A percentile compares a stretch with the other conserved stretches of the same genome.
These are phyloP conservation scores for Penicillium sp. DNA, from an alignment of 2,329 filamentous ascomycete species.

Conservation along the genomic window DNA sequence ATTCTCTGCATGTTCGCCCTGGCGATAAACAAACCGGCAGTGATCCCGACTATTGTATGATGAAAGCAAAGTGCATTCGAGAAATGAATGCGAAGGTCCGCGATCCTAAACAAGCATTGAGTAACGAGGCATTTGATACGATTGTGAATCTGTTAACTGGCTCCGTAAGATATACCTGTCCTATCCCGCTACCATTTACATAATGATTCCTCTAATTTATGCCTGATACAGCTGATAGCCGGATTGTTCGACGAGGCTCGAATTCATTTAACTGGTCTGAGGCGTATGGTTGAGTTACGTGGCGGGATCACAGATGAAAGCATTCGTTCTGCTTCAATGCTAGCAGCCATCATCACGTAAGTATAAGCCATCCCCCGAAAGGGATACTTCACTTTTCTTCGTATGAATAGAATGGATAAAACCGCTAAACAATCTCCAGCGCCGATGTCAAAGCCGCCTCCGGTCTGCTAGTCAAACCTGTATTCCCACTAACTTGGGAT, in stretches of 20 bases:
- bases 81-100: slow-evolving; percentile 39
- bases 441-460: slow-evolving; percentile 41
- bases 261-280: slow-evolving; percentile 44
- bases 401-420: too few relatives aligned
- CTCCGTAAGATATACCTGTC: slow-evolving; percentile 40
- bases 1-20: slow-evolving; percentile 21
- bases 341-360: slow-evolving; percentile 36
- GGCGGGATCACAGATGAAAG: slow-evolving; percentile 35
- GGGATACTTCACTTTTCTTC: too few relatives aligned
- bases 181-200: too few relatives aligned
- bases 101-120: slow-evolving; percentile 32
- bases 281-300: slow-evolving; percentile 42
- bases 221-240: slow-evolving; percentile 34
- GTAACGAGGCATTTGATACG: slow-evolving; percentile 41
- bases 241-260: slow-evolving; percentile 44
- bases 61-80: slow-evolving; percentile 42
- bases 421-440: slow-evolving; percentile 18
- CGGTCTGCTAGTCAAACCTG: slow-evolving; percentile 38
- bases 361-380: too few relatives aligned
- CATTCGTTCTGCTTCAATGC: slow-evolving; percentile 29
- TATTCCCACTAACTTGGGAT: slow-evolving; percentile 40
- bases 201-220: slow-evolving; percentile 18
- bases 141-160: slow-evolving; percentile 44
- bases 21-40: slow-evolving; percentile 25
- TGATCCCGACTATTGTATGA: slow-evolving; percentile 43